Conservation (phyloP, 352 stramenopile species). For the Thalassiosira mediterranea region DNA sequence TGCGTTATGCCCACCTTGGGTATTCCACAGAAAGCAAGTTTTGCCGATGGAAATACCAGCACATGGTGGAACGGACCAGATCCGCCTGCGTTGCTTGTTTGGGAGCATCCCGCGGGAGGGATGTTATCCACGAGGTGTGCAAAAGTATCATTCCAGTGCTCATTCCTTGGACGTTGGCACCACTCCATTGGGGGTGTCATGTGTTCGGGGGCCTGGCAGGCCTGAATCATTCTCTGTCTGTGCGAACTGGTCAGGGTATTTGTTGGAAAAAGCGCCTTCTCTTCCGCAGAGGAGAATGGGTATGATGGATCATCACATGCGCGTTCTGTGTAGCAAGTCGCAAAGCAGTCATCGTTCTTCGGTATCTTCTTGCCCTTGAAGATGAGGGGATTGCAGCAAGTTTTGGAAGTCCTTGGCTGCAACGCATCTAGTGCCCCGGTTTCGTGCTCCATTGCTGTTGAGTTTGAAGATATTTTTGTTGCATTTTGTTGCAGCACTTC, state of each 20-base stretch:
- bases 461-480: no score
- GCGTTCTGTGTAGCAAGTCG: constrained; percentile 27
- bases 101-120: constrained; percentile 29
- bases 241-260: neutral
- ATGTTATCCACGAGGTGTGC: constrained; percentile 1
- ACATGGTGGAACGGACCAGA: constrained; percentile 49
- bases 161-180: constrained; percentile 31
- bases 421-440: neutral
- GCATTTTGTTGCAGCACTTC: no score
- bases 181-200: constrained; percentile 27
- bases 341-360: constrained; percentile 16
- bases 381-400: constrained; percentile 8
- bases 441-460: neutral
- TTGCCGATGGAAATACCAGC: constrained; percentile 51
- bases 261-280: constrained; percentile 27
- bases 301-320: constrained; percentile 39
- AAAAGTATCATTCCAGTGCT: neutral
- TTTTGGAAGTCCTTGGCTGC: neutral
- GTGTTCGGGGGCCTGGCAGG: neutral
- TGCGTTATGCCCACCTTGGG: constrained; percentile 59
- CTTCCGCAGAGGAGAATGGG: constrained; percentile 16
- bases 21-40: constrained; percentile 68
- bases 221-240: neutral
- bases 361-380: constrained; percentile 3
- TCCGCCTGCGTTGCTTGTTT: constrained; percentile 10